Evolutionary conservation across 208 protist genomes (phyloP).

Genomic region (Blechomonas ayalai): DNA sequence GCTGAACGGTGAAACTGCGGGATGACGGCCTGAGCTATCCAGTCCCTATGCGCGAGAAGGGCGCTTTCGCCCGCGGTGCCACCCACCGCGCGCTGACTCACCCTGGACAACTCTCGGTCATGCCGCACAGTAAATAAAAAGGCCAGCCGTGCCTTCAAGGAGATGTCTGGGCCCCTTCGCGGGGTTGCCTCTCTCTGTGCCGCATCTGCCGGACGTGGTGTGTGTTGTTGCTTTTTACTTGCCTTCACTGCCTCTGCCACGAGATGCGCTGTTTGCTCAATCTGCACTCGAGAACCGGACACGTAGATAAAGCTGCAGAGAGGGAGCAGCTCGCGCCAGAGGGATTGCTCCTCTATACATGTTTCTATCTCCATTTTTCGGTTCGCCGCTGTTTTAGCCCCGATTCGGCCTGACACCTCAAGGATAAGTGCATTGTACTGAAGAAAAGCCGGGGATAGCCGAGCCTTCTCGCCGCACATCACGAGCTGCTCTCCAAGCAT

Average conservation of each 20-base stretch:
- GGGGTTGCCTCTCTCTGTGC: slow-evolving; percentile 1
- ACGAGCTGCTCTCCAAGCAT: too few species aligned
- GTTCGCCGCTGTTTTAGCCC: neutral
- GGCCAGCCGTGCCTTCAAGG: slow-evolving; percentile 15
- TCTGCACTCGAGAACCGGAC: slow-evolving; percentile 17
- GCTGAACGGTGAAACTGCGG: neutral
- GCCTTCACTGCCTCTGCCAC: slow-evolving; percentile 22
- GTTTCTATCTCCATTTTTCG: slow-evolving; percentile 1
- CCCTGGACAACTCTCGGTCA: neutral
- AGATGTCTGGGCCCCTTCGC: slow-evolving; percentile 5
- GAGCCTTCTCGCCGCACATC: too few species aligned
- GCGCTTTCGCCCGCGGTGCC: neutral
- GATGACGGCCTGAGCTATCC: neutral
- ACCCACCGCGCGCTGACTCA: neutral
- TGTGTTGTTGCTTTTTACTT: slow-evolving; percentile 2
- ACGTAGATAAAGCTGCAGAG: slow-evolving; percentile 38
- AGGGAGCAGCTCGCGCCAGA: slow-evolving; percentile 25
- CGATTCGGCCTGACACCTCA: slow-evolving; percentile 3
- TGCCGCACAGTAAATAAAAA: slow-evolving; percentile 29
- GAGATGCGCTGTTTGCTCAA: slow-evolving; percentile 23
- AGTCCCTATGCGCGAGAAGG: neutral
- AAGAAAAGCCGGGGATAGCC: neutral
- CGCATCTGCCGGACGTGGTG: neutral
- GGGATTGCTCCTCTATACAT: neutral
- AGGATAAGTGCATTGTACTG: slow-evolving; percentile 8